These are phyloP conservation scores for Yamadazyma buinensis DNA, from an alignment of 1,139 yeast species.

Conservation along the genomic window DNA sequence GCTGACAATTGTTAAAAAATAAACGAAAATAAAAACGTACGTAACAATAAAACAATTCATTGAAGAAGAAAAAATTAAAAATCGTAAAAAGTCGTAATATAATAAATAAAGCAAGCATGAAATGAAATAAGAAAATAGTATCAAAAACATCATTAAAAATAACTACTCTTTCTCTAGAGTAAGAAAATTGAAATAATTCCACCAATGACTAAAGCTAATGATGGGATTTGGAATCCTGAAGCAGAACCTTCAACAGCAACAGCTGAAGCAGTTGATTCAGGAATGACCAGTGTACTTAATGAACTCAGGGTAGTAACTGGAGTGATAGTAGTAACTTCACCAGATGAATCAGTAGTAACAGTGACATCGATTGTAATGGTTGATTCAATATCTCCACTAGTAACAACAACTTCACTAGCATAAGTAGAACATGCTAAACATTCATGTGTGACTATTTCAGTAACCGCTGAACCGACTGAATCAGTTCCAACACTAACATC, in stretches of 20 bases:
- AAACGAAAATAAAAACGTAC: too few relatives aligned
- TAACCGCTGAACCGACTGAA: constrained; percentile 1
- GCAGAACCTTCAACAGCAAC: not conserved
- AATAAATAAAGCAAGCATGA: not conserved
- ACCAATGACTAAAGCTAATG: constrained; percentile 1
- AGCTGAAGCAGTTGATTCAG: not conserved
- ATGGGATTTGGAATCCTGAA: not conserved
- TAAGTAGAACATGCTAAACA: not conserved
- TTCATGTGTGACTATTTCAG: not conserved
- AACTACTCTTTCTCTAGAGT: not conserved
- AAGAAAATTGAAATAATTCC: constrained; percentile 3
- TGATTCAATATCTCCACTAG: not conserved
- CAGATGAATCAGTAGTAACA: constrained; percentile 2
- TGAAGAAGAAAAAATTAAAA: not conserved
- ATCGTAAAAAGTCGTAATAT: not conserved
- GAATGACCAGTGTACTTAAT: not conserved
- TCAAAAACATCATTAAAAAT: not conserved
- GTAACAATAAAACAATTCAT: not conserved
- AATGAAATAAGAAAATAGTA: not conserved
- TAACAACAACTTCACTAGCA: not conserved
- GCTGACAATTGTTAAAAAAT: too few relatives aligned
- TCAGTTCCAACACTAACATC: constrained; percentile 16
- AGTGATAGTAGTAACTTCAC: not conserved
- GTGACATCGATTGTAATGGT: constrained; percentile 1
- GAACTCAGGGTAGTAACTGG: not conserved